These are phyloP conservation scores for Diaporthe sp. DNA, from an alignment of 2,329 filamentous ascomycete genomes.

Conservation along the genomic window DNA sequence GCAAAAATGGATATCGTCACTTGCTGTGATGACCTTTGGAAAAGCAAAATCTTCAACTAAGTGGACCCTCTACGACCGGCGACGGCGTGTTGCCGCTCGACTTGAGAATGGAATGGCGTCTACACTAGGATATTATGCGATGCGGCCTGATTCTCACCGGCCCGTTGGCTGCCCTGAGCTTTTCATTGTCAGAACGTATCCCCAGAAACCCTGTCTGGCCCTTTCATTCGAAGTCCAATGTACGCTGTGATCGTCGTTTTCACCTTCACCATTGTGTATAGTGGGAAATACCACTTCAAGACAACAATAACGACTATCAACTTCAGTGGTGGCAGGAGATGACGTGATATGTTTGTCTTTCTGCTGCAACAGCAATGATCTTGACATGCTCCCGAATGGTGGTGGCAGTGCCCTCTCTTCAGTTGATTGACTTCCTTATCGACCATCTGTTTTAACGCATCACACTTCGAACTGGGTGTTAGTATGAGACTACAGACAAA, in stretches of 20 bases:
- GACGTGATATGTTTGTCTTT: background rate
- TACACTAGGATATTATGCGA: background rate
- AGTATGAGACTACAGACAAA: too few relatives aligned
- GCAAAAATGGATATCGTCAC: background rate
- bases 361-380: too few relatives aligned
- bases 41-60: background rate
- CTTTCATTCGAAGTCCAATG: background rate
- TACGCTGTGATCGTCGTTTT: background rate
- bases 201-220: background rate
- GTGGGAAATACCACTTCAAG: background rate
- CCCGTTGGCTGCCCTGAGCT: background rate
- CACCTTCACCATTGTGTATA: too few relatives aligned
- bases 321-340: background rate
- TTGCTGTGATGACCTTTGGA: background rate
- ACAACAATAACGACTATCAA: background rate
- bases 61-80: background rate
- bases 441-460: too few relatives aligned
- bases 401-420: too few relatives aligned
- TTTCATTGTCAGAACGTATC: background rate
- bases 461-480: too few relatives aligned
- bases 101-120: background rate
- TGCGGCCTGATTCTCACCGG: background rate
- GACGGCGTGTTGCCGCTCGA: background rate
- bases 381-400: too few relatives aligned
- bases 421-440: too few relatives aligned